Evolutionary conservation across 805 yeast species (phyloP).

Genomic region (Spathaspora gorwiae): DNA sequence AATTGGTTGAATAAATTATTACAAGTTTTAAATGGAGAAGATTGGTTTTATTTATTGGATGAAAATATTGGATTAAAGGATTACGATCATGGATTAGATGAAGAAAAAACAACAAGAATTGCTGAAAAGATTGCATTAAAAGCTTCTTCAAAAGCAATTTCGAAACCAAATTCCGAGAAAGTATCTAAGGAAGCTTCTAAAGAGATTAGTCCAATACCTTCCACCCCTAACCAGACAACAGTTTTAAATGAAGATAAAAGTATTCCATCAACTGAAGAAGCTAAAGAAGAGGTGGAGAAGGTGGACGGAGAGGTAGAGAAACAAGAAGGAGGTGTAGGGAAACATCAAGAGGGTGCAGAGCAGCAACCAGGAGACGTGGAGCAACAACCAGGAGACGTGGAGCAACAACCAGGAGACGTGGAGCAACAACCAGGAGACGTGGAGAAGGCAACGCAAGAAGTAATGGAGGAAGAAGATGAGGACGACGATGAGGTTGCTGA

Average conservation of each 20-base stretch:
- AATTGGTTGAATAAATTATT: slow-evolving; percentile 65
- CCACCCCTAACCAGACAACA: no score
- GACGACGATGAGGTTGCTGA: slow-evolving; percentile 14
- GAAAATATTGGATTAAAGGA: slow-evolving; percentile 60
- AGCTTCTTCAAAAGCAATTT: neutral
- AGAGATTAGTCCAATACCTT: no score
- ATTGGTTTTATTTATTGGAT: slow-evolving; percentile 63
- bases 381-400: slow-evolving; percentile 10
- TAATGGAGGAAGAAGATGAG: slow-evolving; percentile 6
- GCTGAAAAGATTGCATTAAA: neutral
- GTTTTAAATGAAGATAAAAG: no score
- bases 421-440: slow-evolving; percentile 12
- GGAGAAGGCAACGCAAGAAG: slow-evolving; percentile 12
- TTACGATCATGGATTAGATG: slow-evolving; percentile 60
- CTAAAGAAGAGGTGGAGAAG: slow-evolving; percentile 3
- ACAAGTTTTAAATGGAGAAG: slow-evolving; percentile 83
- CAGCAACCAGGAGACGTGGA: slow-evolving; percentile 5
- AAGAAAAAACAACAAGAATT: neutral
- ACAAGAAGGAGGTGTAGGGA: slow-evolving; percentile 1
- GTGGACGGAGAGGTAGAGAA: no score
- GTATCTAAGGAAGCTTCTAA: no score
- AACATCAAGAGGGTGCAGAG: no score
- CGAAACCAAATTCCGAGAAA: no score
- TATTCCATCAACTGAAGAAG: slow-evolving; percentile 1
- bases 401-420: slow-evolving; percentile 4